Percentiles rank a stretch among this genome's conserved stretches.
phyloP scores from a whole-genome alignment of 2,329 filamentous ascomycete species.

The Triangularia verruculosa region DNA sequence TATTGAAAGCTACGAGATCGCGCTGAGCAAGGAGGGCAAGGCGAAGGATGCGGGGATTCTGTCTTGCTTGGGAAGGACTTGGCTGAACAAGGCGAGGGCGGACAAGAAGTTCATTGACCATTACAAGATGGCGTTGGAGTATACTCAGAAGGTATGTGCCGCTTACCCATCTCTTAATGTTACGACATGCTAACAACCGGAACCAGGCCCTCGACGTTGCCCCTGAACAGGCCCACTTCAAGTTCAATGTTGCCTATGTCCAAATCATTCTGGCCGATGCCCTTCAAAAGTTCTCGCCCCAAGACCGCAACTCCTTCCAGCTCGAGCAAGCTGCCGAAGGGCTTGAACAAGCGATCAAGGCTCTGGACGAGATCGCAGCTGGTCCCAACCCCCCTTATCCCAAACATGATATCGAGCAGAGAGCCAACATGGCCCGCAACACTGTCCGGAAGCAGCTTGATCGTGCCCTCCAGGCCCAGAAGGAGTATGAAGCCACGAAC shows the following conservation, averaged over 20 bases:
- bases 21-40: conserved; percentile 74
- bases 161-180: background rate
- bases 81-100: conserved; percentile 73
- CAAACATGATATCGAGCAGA: conserved; percentile 84
- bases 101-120: conserved; percentile 52
- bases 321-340: conserved; percentile 77
- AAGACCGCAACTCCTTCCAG: conserved; percentile 73
- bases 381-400: conserved; percentile 78
- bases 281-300: conserved; percentile 71
- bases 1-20: conserved; percentile 91
- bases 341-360: conserved; percentile 80
- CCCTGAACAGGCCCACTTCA: conserved; percentile 83
- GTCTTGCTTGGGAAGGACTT: conserved; percentile 82
- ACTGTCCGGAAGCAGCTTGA: conserved; percentile 92
- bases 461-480: conserved; percentile 77
- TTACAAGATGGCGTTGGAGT: conserved; percentile 56
- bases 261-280: conserved; percentile 89
- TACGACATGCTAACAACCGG: conserved; percentile 1
- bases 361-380: conserved; percentile 60
- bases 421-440: conserved; percentile 95
- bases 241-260: conserved; percentile 97
- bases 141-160: conserved; percentile 57
- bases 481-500: conserved; percentile 90
- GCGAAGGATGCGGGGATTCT: conserved; percentile 72
- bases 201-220: conserved; percentile 68